Evolutionary conservation across 352 stramenopile genomes (phyloP), one percentile per base, ranked within the genome.

Genomic region (Pythium phragmitis): DNA sequence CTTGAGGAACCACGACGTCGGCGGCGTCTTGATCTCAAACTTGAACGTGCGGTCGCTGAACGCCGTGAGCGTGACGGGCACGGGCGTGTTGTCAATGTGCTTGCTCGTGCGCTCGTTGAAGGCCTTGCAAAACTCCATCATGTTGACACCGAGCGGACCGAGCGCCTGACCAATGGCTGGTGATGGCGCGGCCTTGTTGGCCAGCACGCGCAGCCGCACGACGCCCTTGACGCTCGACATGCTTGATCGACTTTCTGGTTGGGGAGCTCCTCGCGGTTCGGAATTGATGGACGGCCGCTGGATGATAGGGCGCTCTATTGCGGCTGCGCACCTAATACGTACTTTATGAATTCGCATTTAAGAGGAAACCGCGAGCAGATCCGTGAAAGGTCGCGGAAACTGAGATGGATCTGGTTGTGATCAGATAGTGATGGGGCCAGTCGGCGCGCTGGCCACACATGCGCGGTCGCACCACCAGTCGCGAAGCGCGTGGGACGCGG

Each of bases 101-200:
- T 92, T 84, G 73, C 82, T 80, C 42, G 97, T 99, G 64, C 86
- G 86, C 17, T 98, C 97, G 74, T 99, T 99, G 76, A 99, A 99
- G 57, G 96, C 89, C 82, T 99, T 99, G 88, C 96, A 99, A 79
- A 99, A 99, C 77, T 99, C 95, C 79, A 98, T 98, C 97, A 99
- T 99, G 84, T 99, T 99, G 43, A 99, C 94, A 65, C 97, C 97
- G 5, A 99, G 81, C 42, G 97, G 97, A 80, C 97, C 97, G 13
- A 99, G 78, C 47, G 89, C 88, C 76, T 97, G 85, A 64, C 88
- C 88, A 73, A 96, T 96, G 48, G 87, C 87, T 7, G 88, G 87
- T 60, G 85, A 95, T 51, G 88, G 88, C 72, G 78, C 88, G 49
- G 88, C 88, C 73, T 96, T 94, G 69, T 86, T 85, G 9, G 88